Evolutionary conservation across 208 protist genomes (phyloP).

Genomic region (Trypanosoma melophagium): DNA sequence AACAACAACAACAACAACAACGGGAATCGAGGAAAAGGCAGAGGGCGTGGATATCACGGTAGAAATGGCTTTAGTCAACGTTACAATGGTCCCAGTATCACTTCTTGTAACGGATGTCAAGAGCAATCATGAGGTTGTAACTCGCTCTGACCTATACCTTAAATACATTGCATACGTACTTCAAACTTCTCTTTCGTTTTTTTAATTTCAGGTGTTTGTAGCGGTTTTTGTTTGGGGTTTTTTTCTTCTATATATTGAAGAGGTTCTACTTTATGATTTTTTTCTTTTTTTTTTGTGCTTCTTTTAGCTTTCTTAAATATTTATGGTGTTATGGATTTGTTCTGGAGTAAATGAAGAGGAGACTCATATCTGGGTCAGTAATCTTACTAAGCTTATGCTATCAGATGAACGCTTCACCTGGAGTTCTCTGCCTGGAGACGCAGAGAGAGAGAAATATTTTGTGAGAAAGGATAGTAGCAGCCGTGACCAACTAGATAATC

Average conservation of each 20-base stretch:
- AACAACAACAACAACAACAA: neutral
- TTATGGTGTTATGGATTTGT: slow-evolving; percentile 8
- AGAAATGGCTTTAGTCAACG: slow-evolving; percentile 11
- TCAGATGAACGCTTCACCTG: slow-evolving; percentile 17
- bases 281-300: neutral
- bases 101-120: neutral
- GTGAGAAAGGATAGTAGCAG: slow-evolving; percentile 8
- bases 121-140: no score
- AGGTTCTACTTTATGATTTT: neutral
- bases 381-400: slow-evolving; percentile 4
- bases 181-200: no score
- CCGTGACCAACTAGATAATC: neutral
- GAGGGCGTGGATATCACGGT: slow-evolving; percentile 19
- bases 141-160: no score
- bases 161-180: no score
- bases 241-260: neutral
- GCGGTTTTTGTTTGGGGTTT: neutral
- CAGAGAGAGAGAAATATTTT: neutral
- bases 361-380: neutral
- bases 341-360: slow-evolving; percentile 1
- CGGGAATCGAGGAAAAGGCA: slow-evolving; percentile 3
- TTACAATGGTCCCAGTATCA: neutral
- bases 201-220: no score
- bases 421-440: slow-evolving; percentile 2
- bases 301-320: neutral